phyloP scores from a whole-genome alignment of 352 stramenopile species.

The Globisporangium heterothallicum region DNA sequence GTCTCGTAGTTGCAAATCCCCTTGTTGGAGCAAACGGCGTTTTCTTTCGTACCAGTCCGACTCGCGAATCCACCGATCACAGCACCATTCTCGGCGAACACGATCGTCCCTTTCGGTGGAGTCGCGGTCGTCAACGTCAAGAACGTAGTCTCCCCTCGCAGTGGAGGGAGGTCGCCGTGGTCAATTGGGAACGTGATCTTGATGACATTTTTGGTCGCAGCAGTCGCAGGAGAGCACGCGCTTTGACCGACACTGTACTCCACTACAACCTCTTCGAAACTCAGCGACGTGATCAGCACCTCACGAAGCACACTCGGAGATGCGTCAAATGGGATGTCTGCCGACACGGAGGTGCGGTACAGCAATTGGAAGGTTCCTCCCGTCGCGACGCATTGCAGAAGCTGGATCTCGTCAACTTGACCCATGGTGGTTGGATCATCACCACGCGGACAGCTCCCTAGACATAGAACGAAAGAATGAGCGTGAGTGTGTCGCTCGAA shows the following conservation, averaged over 20 bases:
- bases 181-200: slow-evolving; percentile 48
- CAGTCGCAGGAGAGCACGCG: slow-evolving; percentile 29
- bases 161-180: slow-evolving; percentile 37
- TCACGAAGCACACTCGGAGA: slow-evolving; percentile 31
- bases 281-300: slow-evolving; percentile 41
- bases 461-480: neutral
- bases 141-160: slow-evolving; percentile 33
- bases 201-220: slow-evolving; percentile 38
- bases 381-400: slow-evolving; percentile 56
- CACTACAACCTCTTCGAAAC: slow-evolving; percentile 47
- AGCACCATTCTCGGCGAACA: slow-evolving; percentile 34
- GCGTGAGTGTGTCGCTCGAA: neutral
- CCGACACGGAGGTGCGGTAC: slow-evolving; percentile 47
- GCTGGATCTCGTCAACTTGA: slow-evolving; percentile 83
- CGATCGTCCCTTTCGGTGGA: slow-evolving; percentile 14
- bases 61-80: slow-evolving; percentile 30
- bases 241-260: slow-evolving; percentile 29
- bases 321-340: slow-evolving; percentile 53
- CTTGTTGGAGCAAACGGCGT: slow-evolving; percentile 81
- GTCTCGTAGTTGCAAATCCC: slow-evolving; percentile 73
- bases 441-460: slow-evolving; percentile 78
- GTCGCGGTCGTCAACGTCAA: slow-evolving; percentile 16
- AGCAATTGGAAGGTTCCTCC: slow-evolving; percentile 54
- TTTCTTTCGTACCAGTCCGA: slow-evolving; percentile 86
- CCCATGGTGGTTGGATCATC: slow-evolving; percentile 79